These are phyloP conservation scores for Bassia scoparia DNA, from an alignment of 148 eudicot genomes.

Conservation along the genomic window DNA sequence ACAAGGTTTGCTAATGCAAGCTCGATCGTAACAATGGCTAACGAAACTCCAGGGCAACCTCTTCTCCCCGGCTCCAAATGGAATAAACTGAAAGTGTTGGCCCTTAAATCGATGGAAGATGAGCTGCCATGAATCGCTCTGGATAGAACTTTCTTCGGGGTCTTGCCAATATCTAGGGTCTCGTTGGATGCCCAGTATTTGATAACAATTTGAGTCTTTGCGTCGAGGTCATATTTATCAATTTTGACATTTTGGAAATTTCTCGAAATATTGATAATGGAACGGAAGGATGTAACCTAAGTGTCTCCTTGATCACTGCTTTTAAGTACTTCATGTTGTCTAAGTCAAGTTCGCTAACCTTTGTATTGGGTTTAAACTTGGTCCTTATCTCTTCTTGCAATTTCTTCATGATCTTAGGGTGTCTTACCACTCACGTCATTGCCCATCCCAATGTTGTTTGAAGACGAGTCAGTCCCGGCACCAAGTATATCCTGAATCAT, in stretches of 20 bases:
- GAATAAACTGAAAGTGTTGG: background rate
- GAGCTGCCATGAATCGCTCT: background rate
- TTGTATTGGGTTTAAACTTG: background rate
- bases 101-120: background rate
- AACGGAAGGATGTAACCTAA: constrained; percentile 23
- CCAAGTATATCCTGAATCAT: constrained; percentile 17
- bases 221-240: background rate
- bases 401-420: background rate
- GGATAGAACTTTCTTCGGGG: background rate
- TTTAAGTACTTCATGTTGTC: constrained; percentile 11
- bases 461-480: constrained; percentile 9
- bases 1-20: constrained; percentile 20
- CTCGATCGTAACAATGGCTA: background rate
- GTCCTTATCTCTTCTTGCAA: background rate
- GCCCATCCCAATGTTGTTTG: constrained; percentile 17
- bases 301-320: constrained; percentile 26
- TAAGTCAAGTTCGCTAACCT: background rate
- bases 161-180: background rate
- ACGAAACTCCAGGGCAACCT: constrained; percentile 11
- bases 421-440: constrained; percentile 14
- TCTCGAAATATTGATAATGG: constrained; percentile 6
- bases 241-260: background rate
- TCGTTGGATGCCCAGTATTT: constrained; percentile 7
- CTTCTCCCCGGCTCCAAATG: constrained; percentile 10
- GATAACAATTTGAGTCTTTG: constrained; percentile 10